Evolutionary conservation across 2,329 filamentous ascomycete species (phyloP).

Genomic region (Gnomoniopsis smithogilvyi): DNA sequence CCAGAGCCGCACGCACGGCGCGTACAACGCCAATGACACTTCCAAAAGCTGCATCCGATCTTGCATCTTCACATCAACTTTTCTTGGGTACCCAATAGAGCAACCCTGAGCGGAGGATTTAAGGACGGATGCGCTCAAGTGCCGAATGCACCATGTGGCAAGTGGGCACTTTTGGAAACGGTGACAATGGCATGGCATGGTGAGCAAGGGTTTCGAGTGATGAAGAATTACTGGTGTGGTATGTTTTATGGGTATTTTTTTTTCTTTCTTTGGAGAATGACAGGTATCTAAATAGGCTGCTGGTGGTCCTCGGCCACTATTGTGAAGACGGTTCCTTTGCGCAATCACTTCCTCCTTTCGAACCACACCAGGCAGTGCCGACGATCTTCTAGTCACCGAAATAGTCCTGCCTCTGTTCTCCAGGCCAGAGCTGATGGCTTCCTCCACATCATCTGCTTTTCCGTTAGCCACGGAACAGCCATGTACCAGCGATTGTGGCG

Average conservation of each 20-base stretch:
- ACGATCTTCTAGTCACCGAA: neutral
- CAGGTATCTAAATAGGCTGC: conserved; percentile 14
- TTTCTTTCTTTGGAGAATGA: neutral
- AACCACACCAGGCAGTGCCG: neutral
- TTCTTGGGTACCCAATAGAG: conserved; percentile 7
- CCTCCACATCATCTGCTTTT: conserved; percentile 33
- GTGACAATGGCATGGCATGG: neutral
- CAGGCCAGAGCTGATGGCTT: conserved; percentile 31
- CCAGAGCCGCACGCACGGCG: conserved; percentile 12
- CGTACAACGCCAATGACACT: conserved; percentile 16
- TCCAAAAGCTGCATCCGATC: neutral
- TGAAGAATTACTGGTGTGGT: neutral
- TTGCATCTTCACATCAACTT: conserved; percentile 2
- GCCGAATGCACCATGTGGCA: conserved; percentile 12
- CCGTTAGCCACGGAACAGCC: conserved; percentile 41
- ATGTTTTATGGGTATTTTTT: neutral
- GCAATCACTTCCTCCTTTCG: conserved; percentile 1
- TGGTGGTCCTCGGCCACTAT: neutral
- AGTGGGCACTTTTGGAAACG: conserved; percentile 11
- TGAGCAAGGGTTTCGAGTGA: neutral
- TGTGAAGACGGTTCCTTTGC: neutral
- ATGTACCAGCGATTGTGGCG: conserved; percentile 31
- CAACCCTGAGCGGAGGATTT: neutral
- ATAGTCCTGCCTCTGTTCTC: neutral
- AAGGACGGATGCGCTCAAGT: conserved; percentile 3